phyloP scores from a whole-genome alignment of 257 asterid species.

The Vinca minor region DNA sequence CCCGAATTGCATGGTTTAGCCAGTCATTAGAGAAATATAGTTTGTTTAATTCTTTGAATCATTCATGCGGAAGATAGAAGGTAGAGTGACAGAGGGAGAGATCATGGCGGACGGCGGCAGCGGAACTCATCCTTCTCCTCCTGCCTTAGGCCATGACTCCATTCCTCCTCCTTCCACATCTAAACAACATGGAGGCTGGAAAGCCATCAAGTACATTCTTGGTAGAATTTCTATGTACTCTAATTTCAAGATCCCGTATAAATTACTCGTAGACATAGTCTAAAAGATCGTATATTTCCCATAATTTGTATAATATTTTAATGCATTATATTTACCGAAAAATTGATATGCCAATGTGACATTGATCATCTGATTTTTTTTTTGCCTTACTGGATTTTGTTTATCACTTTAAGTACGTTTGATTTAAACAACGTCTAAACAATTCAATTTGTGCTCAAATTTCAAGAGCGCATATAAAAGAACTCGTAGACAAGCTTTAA shows the following conservation, averaged over 20 bases:
- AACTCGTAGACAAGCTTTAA: neutral
- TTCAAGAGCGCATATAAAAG: too few relatives aligned
- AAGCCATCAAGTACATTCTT: conserved; percentile 62
- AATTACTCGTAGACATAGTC: too few relatives aligned
- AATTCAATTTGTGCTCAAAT: too few relatives aligned
- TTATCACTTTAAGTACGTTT: too few relatives aligned
- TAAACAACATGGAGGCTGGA: conserved; percentile 53
- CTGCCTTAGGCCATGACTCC: conserved; percentile 11
- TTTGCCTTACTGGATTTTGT: too few relatives aligned
- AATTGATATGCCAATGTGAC: too few relatives aligned
- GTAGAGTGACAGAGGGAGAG: conserved; percentile 1
- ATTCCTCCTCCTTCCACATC: conserved; percentile 21
- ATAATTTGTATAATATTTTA: too few relatives aligned
- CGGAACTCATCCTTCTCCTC: conserved; percentile 17
- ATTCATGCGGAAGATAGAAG: neutral
- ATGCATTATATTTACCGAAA: too few relatives aligned
- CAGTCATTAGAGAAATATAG: neutral
- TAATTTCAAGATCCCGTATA: too few relatives aligned
- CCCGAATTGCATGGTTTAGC: neutral
- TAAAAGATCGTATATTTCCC: too few relatives aligned
- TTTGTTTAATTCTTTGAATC: neutral
- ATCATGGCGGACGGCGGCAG: neutral
- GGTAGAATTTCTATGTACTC: conserved; percentile 54
- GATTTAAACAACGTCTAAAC: too few relatives aligned
- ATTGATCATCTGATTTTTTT: too few relatives aligned